Conservation (phyloP, 139 green algal species). For the Ettlia oleoabundans region DNA sequence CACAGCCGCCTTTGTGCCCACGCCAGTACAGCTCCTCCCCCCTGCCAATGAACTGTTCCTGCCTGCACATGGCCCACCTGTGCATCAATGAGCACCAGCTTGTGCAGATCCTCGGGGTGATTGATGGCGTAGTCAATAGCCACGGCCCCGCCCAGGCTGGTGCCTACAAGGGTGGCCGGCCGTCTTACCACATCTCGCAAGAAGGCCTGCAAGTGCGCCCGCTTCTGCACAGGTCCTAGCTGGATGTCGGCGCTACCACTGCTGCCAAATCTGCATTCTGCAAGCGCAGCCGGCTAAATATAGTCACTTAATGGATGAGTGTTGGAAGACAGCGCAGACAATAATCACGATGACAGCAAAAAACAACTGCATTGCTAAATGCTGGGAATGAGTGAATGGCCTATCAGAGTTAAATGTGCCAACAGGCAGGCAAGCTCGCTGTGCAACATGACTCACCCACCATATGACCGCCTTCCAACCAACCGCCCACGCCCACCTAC, state of each 20-base stretch:
- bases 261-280: constrained; percentile 37
- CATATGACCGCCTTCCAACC: no score
- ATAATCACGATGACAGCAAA: no score
- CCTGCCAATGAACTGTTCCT: no score
- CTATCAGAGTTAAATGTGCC: no score
- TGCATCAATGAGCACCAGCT: constrained; percentile 82
- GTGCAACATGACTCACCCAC: no score
- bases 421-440: no score
- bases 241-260: background rate
- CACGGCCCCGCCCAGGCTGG: constrained; percentile 86
- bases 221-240: constrained; percentile 72
- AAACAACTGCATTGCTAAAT: no score
- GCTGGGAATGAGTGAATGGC: no score
- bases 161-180: constrained; percentile 59
- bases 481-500: background rate
- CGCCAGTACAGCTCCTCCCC: background rate
- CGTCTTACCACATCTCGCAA: constrained; percentile 59
- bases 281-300: no score
- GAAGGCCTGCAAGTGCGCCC: constrained; percentile 83
- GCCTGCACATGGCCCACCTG: no score
- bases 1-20: background rate
- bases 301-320: no score
- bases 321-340: no score
- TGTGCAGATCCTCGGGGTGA: constrained; percentile 78
- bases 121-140: constrained; percentile 91